phyloP scores from a whole-genome alignment of 2,329 filamentous ascomycete species.

The Cadophora gregata region DNA sequence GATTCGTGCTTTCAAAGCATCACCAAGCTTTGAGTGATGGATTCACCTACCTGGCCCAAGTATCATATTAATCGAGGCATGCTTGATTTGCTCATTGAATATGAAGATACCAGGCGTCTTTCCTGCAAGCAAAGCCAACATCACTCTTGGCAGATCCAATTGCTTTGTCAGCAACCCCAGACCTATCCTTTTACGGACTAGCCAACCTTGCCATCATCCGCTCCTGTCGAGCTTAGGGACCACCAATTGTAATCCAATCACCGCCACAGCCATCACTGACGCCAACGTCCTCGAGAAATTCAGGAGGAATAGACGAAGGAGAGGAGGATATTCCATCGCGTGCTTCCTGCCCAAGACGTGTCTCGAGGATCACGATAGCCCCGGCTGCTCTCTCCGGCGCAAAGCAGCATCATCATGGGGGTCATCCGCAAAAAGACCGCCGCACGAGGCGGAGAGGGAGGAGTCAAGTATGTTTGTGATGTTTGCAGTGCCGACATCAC shows the following conservation, averaged over 20 bases:
- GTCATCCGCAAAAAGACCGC: constrained; percentile 96
- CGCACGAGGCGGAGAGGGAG: constrained; percentile 81
- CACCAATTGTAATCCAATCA: not conserved
- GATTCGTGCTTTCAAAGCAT: too few species aligned
- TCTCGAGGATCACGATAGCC: not conserved
- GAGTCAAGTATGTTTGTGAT: constrained; percentile 96
- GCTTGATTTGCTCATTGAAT: too few species aligned
- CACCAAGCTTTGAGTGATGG: too few species aligned
- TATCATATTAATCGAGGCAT: too few species aligned
- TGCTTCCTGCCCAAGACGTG: not conserved
- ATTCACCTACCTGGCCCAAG: too few species aligned
- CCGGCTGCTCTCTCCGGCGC: constrained; percentile 10
- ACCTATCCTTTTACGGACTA: not conserved
- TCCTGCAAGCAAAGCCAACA: too few species aligned
- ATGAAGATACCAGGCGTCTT: too few species aligned
- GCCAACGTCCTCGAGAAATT: not conserved
- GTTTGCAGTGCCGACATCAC: constrained; percentile 97
- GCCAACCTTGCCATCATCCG: not conserved
- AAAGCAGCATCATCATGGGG: constrained; percentile 66
- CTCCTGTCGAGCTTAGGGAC: not conserved
- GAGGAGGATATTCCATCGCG: not conserved
- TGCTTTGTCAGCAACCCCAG: constrained; percentile 1
- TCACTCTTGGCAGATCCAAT: too few species aligned
- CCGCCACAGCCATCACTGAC: not conserved
- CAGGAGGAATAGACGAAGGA: not conserved